Evolutionary conservation across 2,329 filamentous ascomycete genomes (phyloP).

Genomic region (Xylariaceae sp.): DNA sequence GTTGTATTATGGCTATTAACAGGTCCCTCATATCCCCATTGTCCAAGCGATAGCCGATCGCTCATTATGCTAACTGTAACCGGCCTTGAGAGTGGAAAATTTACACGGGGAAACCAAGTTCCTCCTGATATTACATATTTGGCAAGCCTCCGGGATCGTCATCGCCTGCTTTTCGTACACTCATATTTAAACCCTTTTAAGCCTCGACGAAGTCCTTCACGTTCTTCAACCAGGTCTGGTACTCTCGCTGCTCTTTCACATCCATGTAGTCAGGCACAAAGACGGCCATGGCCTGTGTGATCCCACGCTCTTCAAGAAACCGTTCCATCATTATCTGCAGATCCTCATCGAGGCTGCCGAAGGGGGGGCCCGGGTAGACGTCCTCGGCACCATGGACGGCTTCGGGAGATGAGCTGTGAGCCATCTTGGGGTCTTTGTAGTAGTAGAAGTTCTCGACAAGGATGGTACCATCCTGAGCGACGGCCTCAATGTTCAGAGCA

Average conservation of each 20-base stretch:
- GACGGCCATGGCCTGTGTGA: slow-evolving; percentile 83
- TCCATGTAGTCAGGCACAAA: slow-evolving; percentile 98
- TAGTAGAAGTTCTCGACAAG: slow-evolving; percentile 91
- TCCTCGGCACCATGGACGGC: slow-evolving; percentile 77
- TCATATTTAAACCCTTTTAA: slow-evolving; percentile 46
- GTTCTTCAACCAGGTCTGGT: slow-evolving; percentile 85
- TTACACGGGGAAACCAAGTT: slow-evolving; percentile 14
- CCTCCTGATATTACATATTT: slow-evolving; percentile 13
- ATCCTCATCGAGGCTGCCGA: slow-evolving; percentile 94
- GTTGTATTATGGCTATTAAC: slow-evolving; percentile 9
- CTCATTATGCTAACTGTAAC: slow-evolving; percentile 17
- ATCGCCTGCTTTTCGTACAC: slow-evolving; percentile 1
- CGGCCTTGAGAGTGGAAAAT: slow-evolving; percentile 23
- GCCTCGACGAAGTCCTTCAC: slow-evolving; percentile 86
- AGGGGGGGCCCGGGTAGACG: slow-evolving; percentile 89
- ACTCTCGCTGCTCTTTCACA: slow-evolving; percentile 98
- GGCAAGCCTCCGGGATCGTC: not conserved
- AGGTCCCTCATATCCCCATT: slow-evolving; percentile 14
- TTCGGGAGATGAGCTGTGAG: slow-evolving; percentile 77
- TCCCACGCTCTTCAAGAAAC: slow-evolving; percentile 92
- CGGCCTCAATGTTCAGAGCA: slow-evolving; percentile 84
- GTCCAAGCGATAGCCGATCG: slow-evolving; percentile 8
- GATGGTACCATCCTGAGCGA: slow-evolving; percentile 85
- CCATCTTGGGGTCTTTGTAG: slow-evolving; percentile 79
- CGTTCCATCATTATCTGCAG: slow-evolving; percentile 90